Evolutionary conservation across 257 asterid genomes (phyloP).

Genomic region (Hygrophila difformis): DNA sequence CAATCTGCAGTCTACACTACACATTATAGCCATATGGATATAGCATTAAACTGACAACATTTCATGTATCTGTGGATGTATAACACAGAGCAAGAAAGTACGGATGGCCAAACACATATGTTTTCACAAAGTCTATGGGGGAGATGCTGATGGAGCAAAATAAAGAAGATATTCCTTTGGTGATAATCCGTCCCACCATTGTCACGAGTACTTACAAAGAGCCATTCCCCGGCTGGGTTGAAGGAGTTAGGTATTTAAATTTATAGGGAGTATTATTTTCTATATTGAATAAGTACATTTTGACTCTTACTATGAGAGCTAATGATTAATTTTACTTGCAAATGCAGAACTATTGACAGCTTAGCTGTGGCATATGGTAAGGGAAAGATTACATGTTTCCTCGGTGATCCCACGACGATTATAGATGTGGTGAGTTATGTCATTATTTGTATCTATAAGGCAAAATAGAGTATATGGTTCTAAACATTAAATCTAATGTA

Average conservation of each 20-base stretch:
- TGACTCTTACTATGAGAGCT: too few species aligned
- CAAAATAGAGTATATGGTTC: too few species aligned
- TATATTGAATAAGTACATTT: too few species aligned
- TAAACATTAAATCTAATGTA: too few species aligned
- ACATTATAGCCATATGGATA: too few species aligned
- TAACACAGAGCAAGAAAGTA: constrained; percentile 51
- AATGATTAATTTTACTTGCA: background rate
- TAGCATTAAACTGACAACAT: too few species aligned
- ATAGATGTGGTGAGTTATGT: constrained; percentile 50
- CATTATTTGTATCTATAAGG: too few species aligned
- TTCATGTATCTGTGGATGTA: background rate
- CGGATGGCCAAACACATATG: constrained; percentile 91
- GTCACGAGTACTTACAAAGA: constrained; percentile 65
- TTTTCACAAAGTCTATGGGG: constrained; percentile 79
- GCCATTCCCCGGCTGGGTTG: constrained; percentile 89
- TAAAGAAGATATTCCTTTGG: constrained; percentile 40
- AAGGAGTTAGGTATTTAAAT: constrained; percentile 69
- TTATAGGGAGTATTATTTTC: too few species aligned
- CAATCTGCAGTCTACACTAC: too few species aligned
- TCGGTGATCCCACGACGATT: constrained; percentile 49
- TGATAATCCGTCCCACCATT: constrained; percentile 65
- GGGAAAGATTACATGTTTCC: constrained; percentile 64
- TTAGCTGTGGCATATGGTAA: constrained; percentile 71
- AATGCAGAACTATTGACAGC: constrained; percentile 80
- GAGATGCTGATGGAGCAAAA: constrained; percentile 53